phyloP scores from a whole-genome alignment of 352 stramenopile genomes.

The Aphanomyces euteiches region DNA sequence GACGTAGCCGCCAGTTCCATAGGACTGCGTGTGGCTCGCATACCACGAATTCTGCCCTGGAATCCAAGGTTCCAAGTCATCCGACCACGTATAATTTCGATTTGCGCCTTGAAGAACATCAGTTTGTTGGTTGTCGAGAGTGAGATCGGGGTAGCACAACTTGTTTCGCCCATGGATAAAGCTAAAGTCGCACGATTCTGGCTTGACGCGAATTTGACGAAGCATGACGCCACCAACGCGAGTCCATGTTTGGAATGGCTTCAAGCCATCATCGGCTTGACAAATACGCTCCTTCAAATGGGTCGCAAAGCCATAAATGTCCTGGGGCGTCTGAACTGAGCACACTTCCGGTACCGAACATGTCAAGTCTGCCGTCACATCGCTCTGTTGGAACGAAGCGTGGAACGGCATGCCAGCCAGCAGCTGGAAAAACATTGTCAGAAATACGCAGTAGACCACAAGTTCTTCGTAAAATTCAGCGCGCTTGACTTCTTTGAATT shows the following conservation, averaged over 20 bases:
- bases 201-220: conserved; percentile 72
- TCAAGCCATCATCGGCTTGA: conserved; percentile 19
- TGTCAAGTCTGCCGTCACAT: conserved; percentile 70
- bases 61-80: conserved; percentile 51
- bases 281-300: conserved; percentile 56
- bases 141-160: conserved; percentile 74
- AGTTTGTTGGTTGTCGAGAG: conserved; percentile 48
- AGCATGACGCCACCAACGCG: conserved; percentile 75
- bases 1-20: conserved; percentile 63
- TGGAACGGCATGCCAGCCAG: conserved; percentile 74
- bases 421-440: conserved; percentile 72
- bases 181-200: conserved; percentile 61
- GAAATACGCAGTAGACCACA: conserved; percentile 77
- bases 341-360: conserved; percentile 78
- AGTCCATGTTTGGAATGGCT: conserved; percentile 50
- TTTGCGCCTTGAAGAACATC: conserved; percentile 40
- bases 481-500: conserved; percentile 87
- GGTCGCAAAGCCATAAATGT: conserved; percentile 74
- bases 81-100: conserved; percentile 61
- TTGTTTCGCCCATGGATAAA: conserved; percentile 18
- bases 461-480: conserved; percentile 86
- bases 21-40: conserved; percentile 48
- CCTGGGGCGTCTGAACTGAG: conserved; percentile 64
- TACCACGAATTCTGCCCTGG: conserved; percentile 41
- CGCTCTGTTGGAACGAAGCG: conserved; percentile 81